Base-by-base conservation (phyloP, 1,284 basidiomycete genomes). In the Trametes sp. region DNA sequence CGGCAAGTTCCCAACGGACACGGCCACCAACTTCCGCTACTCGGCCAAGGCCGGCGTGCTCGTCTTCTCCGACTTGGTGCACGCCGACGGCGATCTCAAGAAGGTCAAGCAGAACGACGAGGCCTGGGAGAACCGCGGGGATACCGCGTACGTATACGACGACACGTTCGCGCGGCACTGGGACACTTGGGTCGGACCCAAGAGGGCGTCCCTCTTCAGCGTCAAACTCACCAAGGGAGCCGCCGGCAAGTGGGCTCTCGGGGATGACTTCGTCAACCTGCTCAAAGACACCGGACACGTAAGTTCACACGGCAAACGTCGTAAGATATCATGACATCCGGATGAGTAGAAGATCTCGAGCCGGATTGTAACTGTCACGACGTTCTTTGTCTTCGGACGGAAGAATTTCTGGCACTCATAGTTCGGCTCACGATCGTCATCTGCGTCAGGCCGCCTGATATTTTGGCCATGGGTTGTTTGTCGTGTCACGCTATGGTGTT, bases 161-260 rank as follows among this genome's bases (percentile, higher is more conserved):
- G 79, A 84, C 52, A 83, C 85, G 1, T 94, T 86, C 72, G 88
- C 87, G 44, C 82, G 95, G 26, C 94, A 97, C 68, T 98, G 95
- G 95, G 95, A 96, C 76, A 89, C 86, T 5, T 97, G 94, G 94
- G 81, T 84, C 42, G 86, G 85, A 2, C 88, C 87, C 10, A 95
- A 94, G 72, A 84, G 83, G 58, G 77, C 85, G 26, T 85, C 87
- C 44, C 77, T 95, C 58, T 94, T 94, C 74, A 84, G 85, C 35
- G 86, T 90, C 48, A 74, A 77, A 53, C 76, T 96, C 16, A 73
- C 70, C 26, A 80, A 82, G 65, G 77, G 79, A 24, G 70, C 77
- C 9, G 81, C 83, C 55, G 79, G 76, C 38, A 81, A 81, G 57
- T 92, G 87, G 84, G 66, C 74, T 14, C 78, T 89, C 38, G 84